Conservation (phyloP, 2,329 filamentous ascomycete species). For the Pseudogymnoascus sp. region DNA sequence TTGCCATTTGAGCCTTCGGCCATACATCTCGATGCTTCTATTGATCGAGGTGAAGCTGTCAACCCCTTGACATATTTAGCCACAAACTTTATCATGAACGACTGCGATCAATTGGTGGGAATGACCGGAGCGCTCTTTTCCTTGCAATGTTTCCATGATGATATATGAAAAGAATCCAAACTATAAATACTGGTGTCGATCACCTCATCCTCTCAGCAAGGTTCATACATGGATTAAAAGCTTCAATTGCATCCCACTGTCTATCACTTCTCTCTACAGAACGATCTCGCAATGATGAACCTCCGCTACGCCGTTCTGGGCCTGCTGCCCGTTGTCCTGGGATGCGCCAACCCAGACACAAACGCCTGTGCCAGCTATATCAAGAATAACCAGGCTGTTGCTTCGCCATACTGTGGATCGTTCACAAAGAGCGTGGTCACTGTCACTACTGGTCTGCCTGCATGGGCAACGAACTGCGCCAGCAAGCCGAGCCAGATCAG, state of each 20-base stretch:
- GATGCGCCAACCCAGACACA: background rate
- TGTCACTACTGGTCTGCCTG: background rate
- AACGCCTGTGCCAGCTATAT: background rate
- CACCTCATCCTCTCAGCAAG: constrained; percentile 1
- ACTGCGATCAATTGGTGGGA: background rate
- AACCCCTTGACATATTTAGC: background rate
- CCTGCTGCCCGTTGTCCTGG: background rate
- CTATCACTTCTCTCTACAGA: background rate
- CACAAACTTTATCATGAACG: background rate
- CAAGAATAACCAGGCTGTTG: background rate
- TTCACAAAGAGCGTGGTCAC: background rate
- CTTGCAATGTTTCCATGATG: background rate
- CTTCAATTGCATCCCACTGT: background rate
- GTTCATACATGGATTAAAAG: constrained; percentile 7
- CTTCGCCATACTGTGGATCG: background rate
- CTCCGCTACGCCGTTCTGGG: background rate
- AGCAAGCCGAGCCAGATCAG: background rate
- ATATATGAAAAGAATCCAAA: background rate
- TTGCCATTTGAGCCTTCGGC: background rate
- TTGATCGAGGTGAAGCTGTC: background rate
- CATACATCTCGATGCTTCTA: background rate
- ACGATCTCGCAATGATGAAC: background rate
- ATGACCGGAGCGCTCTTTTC: background rate
- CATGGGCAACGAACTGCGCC: background rate
- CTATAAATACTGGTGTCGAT: background rate